Evolutionary conservation across 495 filamentous ascomycete species (phyloP).

Genomic region (Aspergillus homomorphus): DNA sequence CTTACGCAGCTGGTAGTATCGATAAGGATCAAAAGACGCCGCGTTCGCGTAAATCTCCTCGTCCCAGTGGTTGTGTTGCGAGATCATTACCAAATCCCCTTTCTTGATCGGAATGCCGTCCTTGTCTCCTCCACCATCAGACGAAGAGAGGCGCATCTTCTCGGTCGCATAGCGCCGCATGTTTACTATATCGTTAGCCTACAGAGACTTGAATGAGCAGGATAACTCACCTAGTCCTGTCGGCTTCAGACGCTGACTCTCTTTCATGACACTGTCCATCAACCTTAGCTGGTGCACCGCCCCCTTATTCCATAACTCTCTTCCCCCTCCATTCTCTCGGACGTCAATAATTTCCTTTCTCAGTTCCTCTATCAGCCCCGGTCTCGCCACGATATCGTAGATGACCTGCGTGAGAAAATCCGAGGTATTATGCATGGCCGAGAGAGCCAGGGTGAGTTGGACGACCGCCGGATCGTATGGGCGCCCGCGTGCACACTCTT

Average conservation of each 20-base stretch:
- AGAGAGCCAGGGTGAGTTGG: constrained; percentile 18
- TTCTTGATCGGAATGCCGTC: constrained; percentile 13
- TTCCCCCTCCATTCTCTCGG: background rate
- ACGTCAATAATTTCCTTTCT: background rate
- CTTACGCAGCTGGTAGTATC: constrained; percentile 25
- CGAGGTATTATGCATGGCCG: constrained; percentile 25
- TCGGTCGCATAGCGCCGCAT: constrained; percentile 33
- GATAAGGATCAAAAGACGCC: constrained; percentile 19
- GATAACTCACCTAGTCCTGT: constrained; percentile 28
- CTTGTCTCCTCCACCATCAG: too few relatives aligned
- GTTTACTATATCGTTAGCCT: constrained; percentile 17
- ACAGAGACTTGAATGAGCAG: background rate
- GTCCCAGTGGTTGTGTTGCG: constrained; percentile 20
- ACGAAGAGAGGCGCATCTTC: constrained; percentile 17
- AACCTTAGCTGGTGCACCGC: constrained; percentile 15
- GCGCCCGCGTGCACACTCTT: constrained; percentile 10
- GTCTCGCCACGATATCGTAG: constrained; percentile 16
- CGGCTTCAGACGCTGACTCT: constrained; percentile 42
- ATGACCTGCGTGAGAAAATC: constrained; percentile 16
- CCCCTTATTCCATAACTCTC: constrained; percentile 5
- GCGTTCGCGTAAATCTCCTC: constrained; percentile 19
- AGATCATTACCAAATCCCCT: constrained; percentile 18
- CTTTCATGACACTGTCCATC: constrained; percentile 50
- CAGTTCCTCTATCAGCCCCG: background rate
- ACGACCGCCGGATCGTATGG: constrained; percentile 7